phyloP scores from a whole-genome alignment of 1,284 basidiomycete species.

The Phylloboletellus chloephorus region DNA sequence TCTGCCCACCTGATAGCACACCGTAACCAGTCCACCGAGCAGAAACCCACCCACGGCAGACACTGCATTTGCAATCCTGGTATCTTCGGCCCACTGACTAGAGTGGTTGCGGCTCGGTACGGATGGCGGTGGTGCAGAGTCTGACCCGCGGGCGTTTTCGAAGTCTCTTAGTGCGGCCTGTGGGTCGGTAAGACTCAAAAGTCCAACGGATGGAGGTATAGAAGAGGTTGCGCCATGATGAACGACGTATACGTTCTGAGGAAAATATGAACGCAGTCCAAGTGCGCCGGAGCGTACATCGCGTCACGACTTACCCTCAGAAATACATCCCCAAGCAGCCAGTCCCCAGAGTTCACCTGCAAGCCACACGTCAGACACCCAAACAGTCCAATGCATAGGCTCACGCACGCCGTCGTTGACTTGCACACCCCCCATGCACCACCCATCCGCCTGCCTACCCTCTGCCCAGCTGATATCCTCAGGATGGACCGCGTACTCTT shows the following conservation, averaged over 20 bases:
- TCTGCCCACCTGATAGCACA: conserved; percentile 9
- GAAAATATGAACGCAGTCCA: neutral
- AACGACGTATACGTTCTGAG: conserved; percentile 50
- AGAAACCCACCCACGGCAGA: conserved; percentile 29
- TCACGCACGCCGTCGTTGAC: conserved; percentile 45
- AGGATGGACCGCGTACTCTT: conserved; percentile 47
- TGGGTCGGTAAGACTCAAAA: conserved; percentile 44
- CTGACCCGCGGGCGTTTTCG: conserved; percentile 40
- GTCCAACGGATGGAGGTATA: conserved; percentile 43
- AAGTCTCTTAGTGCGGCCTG: conserved; percentile 38
- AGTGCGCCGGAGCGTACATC: neutral
- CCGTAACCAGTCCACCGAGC: conserved; percentile 31
- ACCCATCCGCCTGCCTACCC: conserved; percentile 36
- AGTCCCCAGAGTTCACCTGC: conserved; percentile 56
- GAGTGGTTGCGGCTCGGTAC: conserved; percentile 15
- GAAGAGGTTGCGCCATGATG: conserved; percentile 42
- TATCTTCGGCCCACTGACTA: conserved; percentile 16
- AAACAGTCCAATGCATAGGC: neutral
- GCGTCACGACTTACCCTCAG: conserved; percentile 40
- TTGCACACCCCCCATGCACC: conserved; percentile 58
- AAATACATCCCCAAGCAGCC: conserved; percentile 56
- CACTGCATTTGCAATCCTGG: conserved; percentile 12
- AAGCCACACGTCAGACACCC: conserved; percentile 5
- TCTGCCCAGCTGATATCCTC: conserved; percentile 49
- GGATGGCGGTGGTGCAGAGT: conserved; percentile 31